Percentiles rank a stretch among this genome's conserved stretches.
Evolutionary conservation across 441 rosid species (phyloP).

Genomic region (Erysimum pusillum): DNA sequence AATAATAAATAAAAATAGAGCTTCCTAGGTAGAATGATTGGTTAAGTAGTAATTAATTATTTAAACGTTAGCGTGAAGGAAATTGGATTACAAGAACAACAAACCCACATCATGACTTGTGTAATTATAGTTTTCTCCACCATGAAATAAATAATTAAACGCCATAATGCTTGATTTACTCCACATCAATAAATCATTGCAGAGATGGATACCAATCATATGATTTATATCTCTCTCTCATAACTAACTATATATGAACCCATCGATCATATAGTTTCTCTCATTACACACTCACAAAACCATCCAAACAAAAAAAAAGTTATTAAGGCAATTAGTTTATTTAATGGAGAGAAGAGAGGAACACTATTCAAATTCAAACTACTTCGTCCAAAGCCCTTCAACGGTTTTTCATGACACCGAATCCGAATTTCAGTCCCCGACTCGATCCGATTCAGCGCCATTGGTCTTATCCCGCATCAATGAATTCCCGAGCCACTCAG

Average conservation of each 20-base stretch:
- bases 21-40: slow-evolving; percentile 37
- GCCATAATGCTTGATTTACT: slow-evolving; percentile 31
- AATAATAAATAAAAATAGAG: background rate
- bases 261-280: slow-evolving; percentile 10
- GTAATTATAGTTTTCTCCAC: slow-evolving; percentile 48
- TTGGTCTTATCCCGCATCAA: slow-evolving; percentile 39
- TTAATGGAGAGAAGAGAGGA: slow-evolving; percentile 42
- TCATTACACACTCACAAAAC: slow-evolving; percentile 12
- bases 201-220: slow-evolving; percentile 29
- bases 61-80: slow-evolving; percentile 41
- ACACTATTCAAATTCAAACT: slow-evolving; percentile 45
- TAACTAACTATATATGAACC: slow-evolving; percentile 35
- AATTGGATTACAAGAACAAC: slow-evolving; percentile 42
- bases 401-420: slow-evolving; percentile 44
- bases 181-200: slow-evolving; percentile 16
- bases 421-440: slow-evolving; percentile 54
- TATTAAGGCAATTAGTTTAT: background rate
- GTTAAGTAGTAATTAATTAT: slow-evolving; percentile 25
- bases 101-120: slow-evolving; percentile 42
- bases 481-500: slow-evolving; percentile 61
- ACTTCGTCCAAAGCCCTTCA: slow-evolving; percentile 87
- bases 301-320: background rate
- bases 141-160: slow-evolving; percentile 1
- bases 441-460: slow-evolving; percentile 48
- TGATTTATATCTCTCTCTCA: slow-evolving; percentile 11